Conservation (phyloP, 352 stramenopile species). For the Pythium aristosporum region DNA sequence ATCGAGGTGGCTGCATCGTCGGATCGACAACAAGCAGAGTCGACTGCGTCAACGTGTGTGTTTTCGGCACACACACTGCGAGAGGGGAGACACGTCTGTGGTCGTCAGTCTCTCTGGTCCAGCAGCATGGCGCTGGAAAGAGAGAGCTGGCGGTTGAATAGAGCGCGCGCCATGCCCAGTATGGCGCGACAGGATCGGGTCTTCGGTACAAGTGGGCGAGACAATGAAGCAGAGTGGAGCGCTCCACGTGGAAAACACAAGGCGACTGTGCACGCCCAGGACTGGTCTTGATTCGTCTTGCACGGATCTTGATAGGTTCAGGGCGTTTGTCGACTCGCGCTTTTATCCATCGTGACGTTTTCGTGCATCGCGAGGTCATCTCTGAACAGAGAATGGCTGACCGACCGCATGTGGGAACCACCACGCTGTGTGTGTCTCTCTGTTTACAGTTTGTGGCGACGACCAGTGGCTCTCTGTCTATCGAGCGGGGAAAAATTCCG, state of each 20-base stretch:
- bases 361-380: not conserved
- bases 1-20: conserved; percentile 7
- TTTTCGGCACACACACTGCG: not conserved
- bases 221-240: conserved; percentile 9
- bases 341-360: conserved; percentile 5
- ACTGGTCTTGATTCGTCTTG: conserved; percentile 42
- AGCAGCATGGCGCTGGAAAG: not conserved
- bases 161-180: not conserved
- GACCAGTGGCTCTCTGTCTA: not conserved
- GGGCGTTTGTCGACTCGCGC: conserved; percentile 5
- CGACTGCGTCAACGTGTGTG: conserved; percentile 1
- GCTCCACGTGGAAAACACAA: conserved; percentile 3
- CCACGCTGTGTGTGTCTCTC: conserved; percentile 12
- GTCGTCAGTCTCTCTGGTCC: not conserved
- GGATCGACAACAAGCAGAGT: conserved; percentile 17
- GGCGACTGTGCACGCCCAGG: not conserved
- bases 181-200: not conserved
- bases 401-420: not conserved
- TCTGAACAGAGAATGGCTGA: not conserved
- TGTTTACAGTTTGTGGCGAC: conserved; percentile 14
- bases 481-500: not conserved
- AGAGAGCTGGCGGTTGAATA: not conserved
- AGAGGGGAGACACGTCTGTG: conserved; percentile 2
- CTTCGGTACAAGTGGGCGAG: conserved; percentile 14
- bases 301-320: not conserved